Evolutionary conservation across 768 basidiomycete species (phyloP), one percentile per base, ranked within the genome.

Genomic region (Boletus rubropictus): DNA sequence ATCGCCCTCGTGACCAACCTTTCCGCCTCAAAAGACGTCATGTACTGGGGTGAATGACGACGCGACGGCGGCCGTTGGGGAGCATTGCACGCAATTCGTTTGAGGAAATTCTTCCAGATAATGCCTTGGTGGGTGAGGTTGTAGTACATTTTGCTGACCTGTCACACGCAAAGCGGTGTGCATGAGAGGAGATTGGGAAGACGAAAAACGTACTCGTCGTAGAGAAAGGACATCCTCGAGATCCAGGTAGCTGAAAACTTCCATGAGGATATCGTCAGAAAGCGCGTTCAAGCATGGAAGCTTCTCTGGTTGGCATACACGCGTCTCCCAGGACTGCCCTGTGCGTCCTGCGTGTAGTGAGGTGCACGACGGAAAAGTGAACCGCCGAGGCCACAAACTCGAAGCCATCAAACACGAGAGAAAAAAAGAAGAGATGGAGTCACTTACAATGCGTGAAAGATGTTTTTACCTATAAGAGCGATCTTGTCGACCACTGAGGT

Each of bases 51-150:
- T 0, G 63, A 63, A 55, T 79, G 77, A 27, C 73, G 71, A 51
- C 72, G 69, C 0, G 79, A 80, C 0, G 83, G 83, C 2, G 82
- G 80, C 5, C 83, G 64, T 4, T 80, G 80, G 5, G 82, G 77
- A 15, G 82, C 64, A 8, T 78, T 80, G n/a, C 81, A 68, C 21
- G 70, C 70, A 51, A 83, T 69, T n/a, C 66, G 61, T 33, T 67
- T 61, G 48, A 86, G 66, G 50, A 82, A 78, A 15, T 76, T 76
- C 60, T 81, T 83, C 85, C 85, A 86, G 33, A 86, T 79, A 38
- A 78, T 65, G 15, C 82, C 76, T 52, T 85, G 78, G 47, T 85
- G 81, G 0, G 82, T 84, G 48, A 86, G 70, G 25, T 79, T 62
- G 55, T 77, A 84, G 54, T 80, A 80, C 4, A 73, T 58, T 54